A percentile compares a stretch with the other conserved stretches of the same genome.
These are phyloP conservation scores for Annulohypoxylon moriforme DNA, from an alignment of 495 filamentous ascomycete species.

Conservation along the genomic window DNA sequence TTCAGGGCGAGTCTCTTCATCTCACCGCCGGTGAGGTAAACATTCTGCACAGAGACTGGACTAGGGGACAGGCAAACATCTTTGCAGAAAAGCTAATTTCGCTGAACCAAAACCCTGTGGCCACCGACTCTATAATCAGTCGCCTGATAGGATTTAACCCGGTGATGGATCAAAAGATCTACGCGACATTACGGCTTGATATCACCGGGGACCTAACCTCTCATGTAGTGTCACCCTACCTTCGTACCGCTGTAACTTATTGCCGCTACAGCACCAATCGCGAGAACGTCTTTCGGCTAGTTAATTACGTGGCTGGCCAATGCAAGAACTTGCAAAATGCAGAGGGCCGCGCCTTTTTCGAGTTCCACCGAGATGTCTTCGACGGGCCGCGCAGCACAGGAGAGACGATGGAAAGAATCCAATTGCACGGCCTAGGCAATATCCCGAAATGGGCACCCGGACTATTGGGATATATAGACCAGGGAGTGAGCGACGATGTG, in stretches of 20 bases:
- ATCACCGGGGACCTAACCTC: slow-evolving; percentile 52
- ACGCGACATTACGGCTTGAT: slow-evolving; percentile 45
- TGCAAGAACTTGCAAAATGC: slow-evolving; percentile 53
- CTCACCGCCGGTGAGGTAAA: slow-evolving; percentile 56
- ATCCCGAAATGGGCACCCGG: slow-evolving; percentile 75
- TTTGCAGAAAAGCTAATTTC: slow-evolving; percentile 63
- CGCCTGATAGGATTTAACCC: slow-evolving; percentile 53
- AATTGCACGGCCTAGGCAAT: slow-evolving; percentile 56
- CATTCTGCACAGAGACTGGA: slow-evolving; percentile 57
- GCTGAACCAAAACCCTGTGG: slow-evolving; percentile 59
- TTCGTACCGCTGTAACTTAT: slow-evolving; percentile 52
- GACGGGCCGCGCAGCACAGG: slow-evolving; percentile 45
- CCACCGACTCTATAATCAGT: slow-evolving; percentile 58
- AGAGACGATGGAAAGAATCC: slow-evolving; percentile 44
- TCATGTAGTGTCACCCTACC: slow-evolving; percentile 50
- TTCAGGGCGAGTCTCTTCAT: slow-evolving; percentile 47
- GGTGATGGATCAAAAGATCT: slow-evolving; percentile 51
- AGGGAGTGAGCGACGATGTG: slow-evolving; percentile 63
- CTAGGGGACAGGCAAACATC: slow-evolving; percentile 51
- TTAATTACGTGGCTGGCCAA: slow-evolving; percentile 51
- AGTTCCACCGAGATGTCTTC: slow-evolving; percentile 54
- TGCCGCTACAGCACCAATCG: slow-evolving; percentile 46
- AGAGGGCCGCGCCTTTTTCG: slow-evolving; percentile 57
- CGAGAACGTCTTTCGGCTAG: slow-evolving; percentile 46
- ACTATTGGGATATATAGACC: slow-evolving; percentile 72